phyloP scores from a whole-genome alignment of 139 green algal species.

The Cymbomonas tetramitiformis region DNA sequence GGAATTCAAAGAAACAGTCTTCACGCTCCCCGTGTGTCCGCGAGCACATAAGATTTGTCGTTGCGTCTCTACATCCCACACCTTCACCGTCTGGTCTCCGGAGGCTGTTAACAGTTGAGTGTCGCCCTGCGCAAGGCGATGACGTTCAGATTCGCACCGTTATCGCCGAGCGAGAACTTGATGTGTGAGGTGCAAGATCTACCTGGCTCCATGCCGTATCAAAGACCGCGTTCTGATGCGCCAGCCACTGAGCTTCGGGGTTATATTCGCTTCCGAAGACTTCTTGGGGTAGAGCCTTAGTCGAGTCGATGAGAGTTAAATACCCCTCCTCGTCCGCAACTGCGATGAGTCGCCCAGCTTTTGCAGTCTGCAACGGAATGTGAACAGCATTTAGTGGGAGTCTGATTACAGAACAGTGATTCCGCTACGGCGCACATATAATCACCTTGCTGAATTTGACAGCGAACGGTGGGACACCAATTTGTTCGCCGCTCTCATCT shows the following conservation, averaged over 20 bases:
- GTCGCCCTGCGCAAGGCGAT: conserved; percentile 22
- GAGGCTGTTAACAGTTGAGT: conserved; percentile 47
- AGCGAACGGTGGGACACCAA: background rate
- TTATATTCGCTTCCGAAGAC: background rate
- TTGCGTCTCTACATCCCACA: conserved; percentile 47
- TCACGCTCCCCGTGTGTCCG: conserved; percentile 55
- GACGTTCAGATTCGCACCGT: background rate
- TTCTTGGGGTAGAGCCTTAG: conserved; percentile 14
- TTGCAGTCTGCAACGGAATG: too few relatives aligned
- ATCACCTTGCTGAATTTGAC: background rate
- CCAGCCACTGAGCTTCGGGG: conserved; percentile 35
- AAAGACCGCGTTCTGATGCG: conserved; percentile 65
- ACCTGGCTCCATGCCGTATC: conserved; percentile 58
- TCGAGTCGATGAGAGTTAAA: conserved; percentile 46
- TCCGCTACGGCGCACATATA: background rate
- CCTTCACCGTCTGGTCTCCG: conserved; percentile 44
- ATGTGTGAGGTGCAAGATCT: too few relatives aligned
- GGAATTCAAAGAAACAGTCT: conserved; percentile 33
- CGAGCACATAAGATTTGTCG: conserved; percentile 25
- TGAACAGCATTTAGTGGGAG: too few relatives aligned
- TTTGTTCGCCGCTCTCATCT: background rate
- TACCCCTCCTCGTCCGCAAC: conserved; percentile 61
- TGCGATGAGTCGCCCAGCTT: conserved; percentile 41
- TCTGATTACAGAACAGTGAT: too few relatives aligned
- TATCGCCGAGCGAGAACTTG: too few relatives aligned